Evolutionary conservation across 495 filamentous ascomycete species (phyloP).

Genomic region (Penicillium pancosmium): DNA sequence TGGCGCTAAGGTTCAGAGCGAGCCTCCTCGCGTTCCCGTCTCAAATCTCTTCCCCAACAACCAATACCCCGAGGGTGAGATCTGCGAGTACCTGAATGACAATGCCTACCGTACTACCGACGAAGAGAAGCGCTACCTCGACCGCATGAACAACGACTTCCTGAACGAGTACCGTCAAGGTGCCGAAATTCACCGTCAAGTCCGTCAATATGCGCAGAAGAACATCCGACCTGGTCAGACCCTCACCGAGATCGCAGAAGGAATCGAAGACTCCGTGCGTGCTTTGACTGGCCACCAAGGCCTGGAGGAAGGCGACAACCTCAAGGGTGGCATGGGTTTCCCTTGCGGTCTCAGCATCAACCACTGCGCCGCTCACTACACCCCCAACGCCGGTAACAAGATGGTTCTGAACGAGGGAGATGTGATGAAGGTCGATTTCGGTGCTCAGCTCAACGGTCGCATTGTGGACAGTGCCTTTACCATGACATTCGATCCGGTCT

Average conservation of each 20-base stretch:
- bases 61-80: slow-evolving; percentile 78
- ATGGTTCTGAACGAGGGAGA: slow-evolving; percentile 57
- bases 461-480: slow-evolving; percentile 70
- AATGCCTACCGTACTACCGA: slow-evolving; percentile 80
- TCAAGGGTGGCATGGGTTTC: slow-evolving; percentile 64
- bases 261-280: slow-evolving; percentile 64
- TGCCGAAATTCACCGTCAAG: slow-evolving; percentile 74
- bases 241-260: slow-evolving; percentile 61
- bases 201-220: slow-evolving; percentile 59
- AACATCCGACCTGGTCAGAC: slow-evolving; percentile 58
- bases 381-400: slow-evolving; percentile 65
- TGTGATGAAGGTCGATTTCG: slow-evolving; percentile 72
- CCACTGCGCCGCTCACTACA: slow-evolving; percentile 64
- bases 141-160: slow-evolving; percentile 83
- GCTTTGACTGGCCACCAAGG: slow-evolving; percentile 59
- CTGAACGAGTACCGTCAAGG: slow-evolving; percentile 84
- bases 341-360: slow-evolving; percentile 64
- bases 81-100: slow-evolving; percentile 74
- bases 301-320: slow-evolving; percentile 58
- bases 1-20: slow-evolving; percentile 69
- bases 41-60: slow-evolving; percentile 75
- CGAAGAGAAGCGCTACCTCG: slow-evolving; percentile 85
- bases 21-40: slow-evolving; percentile 74
- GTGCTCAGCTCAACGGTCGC: slow-evolving; percentile 65
- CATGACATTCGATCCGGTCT: slow-evolving; percentile 61